phyloP scores from a whole-genome alignment of 768 basidiomycete genomes.

The Boletus reticulatus region DNA sequence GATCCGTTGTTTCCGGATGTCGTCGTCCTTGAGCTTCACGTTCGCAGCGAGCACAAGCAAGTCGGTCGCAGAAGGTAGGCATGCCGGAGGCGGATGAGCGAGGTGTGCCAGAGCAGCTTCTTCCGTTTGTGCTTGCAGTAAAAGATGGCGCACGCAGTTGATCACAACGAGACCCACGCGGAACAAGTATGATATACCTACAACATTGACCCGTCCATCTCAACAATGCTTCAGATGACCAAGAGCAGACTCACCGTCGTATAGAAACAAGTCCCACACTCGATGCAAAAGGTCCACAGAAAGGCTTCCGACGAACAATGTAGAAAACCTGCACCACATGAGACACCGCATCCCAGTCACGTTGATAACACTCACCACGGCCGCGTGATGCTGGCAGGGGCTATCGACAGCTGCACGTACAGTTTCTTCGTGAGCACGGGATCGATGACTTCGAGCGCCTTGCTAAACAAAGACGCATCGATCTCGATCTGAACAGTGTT shows the following conservation, averaged over 20 bases:
- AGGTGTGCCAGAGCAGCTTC: constrained; percentile 50
- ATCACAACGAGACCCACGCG: constrained; percentile 71
- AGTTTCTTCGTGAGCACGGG: constrained; percentile 60
- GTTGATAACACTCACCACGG: constrained; percentile 50
- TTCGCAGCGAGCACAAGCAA: constrained; percentile 61
- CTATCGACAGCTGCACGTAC: constrained; percentile 60
- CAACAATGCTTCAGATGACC: not conserved
- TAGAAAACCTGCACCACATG: constrained; percentile 55
- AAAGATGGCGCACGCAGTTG: constrained; percentile 53
- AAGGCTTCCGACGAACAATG: constrained; percentile 65
- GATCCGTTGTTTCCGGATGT: constrained; percentile 67
- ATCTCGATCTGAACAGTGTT: constrained; percentile 67
- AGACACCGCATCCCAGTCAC: not conserved
- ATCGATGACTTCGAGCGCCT: constrained; percentile 66
- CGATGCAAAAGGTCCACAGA: constrained; percentile 66
- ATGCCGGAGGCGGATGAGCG: constrained; percentile 46
- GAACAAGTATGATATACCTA: constrained; percentile 71
- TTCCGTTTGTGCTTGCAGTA: constrained; percentile 51
- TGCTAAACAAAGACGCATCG: constrained; percentile 68
- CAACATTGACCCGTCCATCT: not conserved
- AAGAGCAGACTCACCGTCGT: constrained; percentile 55
- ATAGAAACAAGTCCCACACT: constrained; percentile 82
- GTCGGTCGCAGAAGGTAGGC: constrained; percentile 57
- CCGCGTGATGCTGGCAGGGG: constrained; percentile 54
- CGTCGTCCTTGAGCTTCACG: constrained; percentile 77